Percentiles rank a stretch among this genome's conserved stretches.
These are phyloP conservation scores for Penicillium chermesinum DNA, from an alignment of 495 filamentous ascomycete genomes.

Conservation along the genomic window DNA sequence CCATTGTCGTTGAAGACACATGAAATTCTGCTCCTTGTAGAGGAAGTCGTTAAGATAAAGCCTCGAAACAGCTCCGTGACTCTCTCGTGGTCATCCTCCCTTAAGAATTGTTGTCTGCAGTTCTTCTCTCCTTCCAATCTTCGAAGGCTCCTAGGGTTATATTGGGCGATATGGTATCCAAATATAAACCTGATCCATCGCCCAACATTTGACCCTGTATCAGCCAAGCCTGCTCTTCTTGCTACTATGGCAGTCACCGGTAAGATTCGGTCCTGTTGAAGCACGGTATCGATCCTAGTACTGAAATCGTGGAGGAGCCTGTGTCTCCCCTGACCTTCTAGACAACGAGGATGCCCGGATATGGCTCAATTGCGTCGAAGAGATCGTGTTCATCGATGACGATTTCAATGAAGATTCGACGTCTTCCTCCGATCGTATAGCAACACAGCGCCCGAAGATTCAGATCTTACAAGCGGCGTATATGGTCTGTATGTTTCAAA, in stretches of 20 bases:
- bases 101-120: background rate
- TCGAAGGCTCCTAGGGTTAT: background rate
- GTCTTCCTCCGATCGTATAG: background rate
- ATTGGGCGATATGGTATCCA: background rate
- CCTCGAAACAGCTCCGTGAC: background rate
- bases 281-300: too few species aligned
- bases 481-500: slow-evolving; percentile 25
- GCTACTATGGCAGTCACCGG: background rate
- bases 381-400: background rate
- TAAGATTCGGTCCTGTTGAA: too few species aligned
- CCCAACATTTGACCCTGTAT: background rate
- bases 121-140: background rate
- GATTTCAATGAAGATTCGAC: background rate
- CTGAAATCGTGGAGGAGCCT: background rate
- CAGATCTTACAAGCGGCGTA: slow-evolving; percentile 17
- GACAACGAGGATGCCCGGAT: background rate
- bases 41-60: background rate
- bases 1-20: background rate
- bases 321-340: background rate
- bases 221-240: background rate
- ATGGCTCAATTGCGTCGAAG: background rate
- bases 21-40: background rate
- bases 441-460: background rate
- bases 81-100: background rate
- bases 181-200: background rate